Evolutionary conservation across 495 filamentous ascomycete genomes (phyloP).

Genomic region (Echria macrotheca): DNA sequence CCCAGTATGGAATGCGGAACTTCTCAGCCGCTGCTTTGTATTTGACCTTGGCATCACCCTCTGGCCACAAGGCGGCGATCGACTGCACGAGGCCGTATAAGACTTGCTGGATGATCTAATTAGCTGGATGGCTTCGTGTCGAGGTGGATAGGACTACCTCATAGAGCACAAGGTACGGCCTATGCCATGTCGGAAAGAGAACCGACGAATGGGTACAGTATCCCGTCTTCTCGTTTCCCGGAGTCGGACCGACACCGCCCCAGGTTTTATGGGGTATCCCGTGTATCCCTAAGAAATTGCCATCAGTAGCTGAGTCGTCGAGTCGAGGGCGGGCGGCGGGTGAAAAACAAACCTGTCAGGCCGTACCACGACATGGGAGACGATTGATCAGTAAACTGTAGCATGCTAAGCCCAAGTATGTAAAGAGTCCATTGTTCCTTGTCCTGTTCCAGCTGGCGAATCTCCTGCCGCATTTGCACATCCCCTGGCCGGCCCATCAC

Average conservation of each 20-base stretch:
- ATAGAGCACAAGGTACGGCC: conserved; percentile 61
- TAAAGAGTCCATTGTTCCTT: conserved; percentile 54
- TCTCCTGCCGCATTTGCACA: conserved; percentile 38
- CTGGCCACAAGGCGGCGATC: conserved; percentile 51
- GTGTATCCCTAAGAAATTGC: conserved; percentile 50
- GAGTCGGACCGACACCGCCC: conserved; percentile 47
- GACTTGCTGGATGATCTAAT: too few species aligned
- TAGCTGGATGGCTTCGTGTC: too few species aligned
- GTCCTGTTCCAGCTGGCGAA: conserved; percentile 53
- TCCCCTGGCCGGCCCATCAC: conserved; percentile 16
- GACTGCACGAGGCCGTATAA: conserved; percentile 45
- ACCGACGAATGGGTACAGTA: conserved; percentile 63
- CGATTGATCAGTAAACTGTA: conserved; percentile 50
- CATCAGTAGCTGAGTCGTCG: too few species aligned
- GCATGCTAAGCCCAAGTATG: conserved; percentile 47
- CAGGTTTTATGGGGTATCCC: conserved; percentile 55
- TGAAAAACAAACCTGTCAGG: conserved; percentile 35
- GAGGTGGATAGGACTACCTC: too few species aligned
- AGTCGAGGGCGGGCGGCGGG: too few species aligned
- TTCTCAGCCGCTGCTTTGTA: conserved; percentile 45
- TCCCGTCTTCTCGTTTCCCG: conserved; percentile 44
- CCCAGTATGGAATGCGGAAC: conserved; percentile 65
- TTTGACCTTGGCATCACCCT: conserved; percentile 33
- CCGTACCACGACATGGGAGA: conserved; percentile 56
- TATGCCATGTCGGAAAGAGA: conserved; percentile 67